These are phyloP conservation scores for Dalbergia cochinchinensis DNA, from an alignment of 306 rosid genomes.

Conservation along the genomic window DNA sequence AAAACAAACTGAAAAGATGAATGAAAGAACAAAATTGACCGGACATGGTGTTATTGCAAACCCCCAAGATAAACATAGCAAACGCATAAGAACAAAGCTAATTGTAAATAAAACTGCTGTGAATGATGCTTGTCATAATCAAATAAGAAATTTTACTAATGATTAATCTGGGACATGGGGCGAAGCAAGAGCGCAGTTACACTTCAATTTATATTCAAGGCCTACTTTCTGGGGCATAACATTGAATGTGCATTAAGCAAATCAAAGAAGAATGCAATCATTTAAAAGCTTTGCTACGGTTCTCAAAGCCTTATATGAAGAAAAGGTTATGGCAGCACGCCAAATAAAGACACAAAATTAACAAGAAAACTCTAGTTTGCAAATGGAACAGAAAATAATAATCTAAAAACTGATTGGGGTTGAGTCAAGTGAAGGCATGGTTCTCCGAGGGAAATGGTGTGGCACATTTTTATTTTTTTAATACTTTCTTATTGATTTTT, in stretches of 20 bases:
- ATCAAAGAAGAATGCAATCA: conserved; percentile 19
- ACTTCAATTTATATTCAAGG: neutral
- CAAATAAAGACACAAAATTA: conserved; percentile 36
- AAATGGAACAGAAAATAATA: conserved; percentile 2
- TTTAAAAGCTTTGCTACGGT: neutral
- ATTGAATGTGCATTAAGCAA: conserved; percentile 25
- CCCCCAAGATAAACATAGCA: conserved; percentile 37
- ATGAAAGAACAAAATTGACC: neutral
- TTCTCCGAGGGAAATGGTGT: neutral
- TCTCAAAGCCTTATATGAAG: conserved; percentile 22
- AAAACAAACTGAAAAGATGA: conserved; percentile 1
- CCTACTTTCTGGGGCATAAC: neutral
- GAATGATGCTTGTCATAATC: neutral
- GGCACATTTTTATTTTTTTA: neutral
- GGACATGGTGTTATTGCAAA: conserved; percentile 27
- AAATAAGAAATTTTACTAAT: conserved; percentile 30
- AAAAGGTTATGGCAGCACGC: conserved; percentile 15
- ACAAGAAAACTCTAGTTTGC: conserved; percentile 2
- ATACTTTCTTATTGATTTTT: neutral
- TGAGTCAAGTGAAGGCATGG: neutral
- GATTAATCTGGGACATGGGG: conserved; percentile 27
- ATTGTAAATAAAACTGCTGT: neutral
- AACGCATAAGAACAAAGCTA: conserved; percentile 20
- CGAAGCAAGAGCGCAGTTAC: neutral
- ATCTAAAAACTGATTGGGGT: neutral